A percentile compares a stretch with the other conserved stretches of the same genome.
Conservation (phyloP, 2,329 filamentous ascomycete genomes). For the Sporothrix curviconia region DNA sequence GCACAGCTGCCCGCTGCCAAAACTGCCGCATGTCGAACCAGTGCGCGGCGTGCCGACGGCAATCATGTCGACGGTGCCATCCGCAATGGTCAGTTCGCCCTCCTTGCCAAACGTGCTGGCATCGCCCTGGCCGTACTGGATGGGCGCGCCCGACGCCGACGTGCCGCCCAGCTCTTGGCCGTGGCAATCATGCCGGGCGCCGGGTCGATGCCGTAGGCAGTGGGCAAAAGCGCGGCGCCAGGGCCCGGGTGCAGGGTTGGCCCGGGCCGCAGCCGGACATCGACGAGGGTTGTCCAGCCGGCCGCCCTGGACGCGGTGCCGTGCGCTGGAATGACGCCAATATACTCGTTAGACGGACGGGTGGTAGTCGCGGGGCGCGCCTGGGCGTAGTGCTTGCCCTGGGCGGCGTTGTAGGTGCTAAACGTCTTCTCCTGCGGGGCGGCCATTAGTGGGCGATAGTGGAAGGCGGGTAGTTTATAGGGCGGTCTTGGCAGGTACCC, state of each 20-base stretch:
- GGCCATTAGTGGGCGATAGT: background rate
- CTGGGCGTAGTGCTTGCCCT: constrained; percentile 39
- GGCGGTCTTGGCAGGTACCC: background rate
- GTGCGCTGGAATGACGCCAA: constrained; percentile 41
- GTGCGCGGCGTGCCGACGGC: constrained; percentile 44
- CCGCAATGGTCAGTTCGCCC: constrained; percentile 24
- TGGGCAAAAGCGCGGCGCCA: constrained; percentile 40
- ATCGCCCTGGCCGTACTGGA: constrained; percentile 36
- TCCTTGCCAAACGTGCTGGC: constrained; percentile 36
- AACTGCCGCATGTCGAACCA: constrained; percentile 52
- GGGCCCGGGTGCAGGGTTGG: constrained; percentile 36
- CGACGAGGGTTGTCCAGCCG: constrained; percentile 37
- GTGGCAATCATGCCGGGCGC: constrained; percentile 46
- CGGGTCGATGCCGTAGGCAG: constrained; percentile 45
- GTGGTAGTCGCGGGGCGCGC: constrained; percentile 38
- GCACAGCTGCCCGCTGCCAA: constrained; percentile 39
- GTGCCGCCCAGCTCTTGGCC: constrained; percentile 33
- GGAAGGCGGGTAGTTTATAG: background rate
- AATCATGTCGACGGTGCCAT: constrained; percentile 41
- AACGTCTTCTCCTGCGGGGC: constrained; percentile 36
- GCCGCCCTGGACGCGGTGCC: constrained; percentile 41
- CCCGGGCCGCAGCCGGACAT: constrained; percentile 55
- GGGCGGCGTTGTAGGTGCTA: constrained; percentile 35
- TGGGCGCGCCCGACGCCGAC: constrained; percentile 25
- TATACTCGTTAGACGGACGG: constrained; percentile 38